Percentiles rank a stretch among this genome's conserved stretches.
phyloP scores from a whole-genome alignment of 495 filamentous ascomycete genomes.

The Penicillium pancosmium region DNA sequence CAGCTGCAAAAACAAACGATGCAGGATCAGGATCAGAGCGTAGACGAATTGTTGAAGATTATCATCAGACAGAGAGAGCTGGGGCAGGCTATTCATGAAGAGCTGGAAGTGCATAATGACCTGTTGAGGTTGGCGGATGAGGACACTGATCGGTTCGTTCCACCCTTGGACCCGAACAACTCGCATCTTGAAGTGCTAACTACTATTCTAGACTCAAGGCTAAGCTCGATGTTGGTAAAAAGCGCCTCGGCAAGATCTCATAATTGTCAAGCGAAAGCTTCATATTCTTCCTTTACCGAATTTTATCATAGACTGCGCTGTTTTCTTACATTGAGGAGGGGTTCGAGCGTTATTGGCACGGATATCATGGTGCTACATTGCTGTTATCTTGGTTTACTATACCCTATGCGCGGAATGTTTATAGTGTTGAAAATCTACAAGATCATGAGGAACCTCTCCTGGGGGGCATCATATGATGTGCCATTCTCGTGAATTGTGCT shows the following conservation, averaged over 20 bases:
- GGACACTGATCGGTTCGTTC: slow-evolving; percentile 65
- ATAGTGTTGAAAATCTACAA: background rate
- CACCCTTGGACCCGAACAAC: background rate
- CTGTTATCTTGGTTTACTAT: slow-evolving; percentile 9
- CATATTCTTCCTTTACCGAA: background rate
- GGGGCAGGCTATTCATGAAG: slow-evolving; percentile 80
- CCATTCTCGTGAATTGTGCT: background rate
- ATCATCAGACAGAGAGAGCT: slow-evolving; percentile 83
- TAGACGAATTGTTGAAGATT: slow-evolving; percentile 74
- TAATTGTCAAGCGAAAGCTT: slow-evolving; percentile 30
- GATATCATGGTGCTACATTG: background rate
- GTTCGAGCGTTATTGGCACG: background rate
- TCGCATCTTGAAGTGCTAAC: slow-evolving; percentile 23
- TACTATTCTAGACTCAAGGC: slow-evolving; percentile 54
- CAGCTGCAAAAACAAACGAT: slow-evolving; percentile 85
- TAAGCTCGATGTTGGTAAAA: slow-evolving; percentile 84
- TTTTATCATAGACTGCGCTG: slow-evolving; percentile 3
- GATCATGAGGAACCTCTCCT: background rate
- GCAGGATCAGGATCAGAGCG: slow-evolving; percentile 79
- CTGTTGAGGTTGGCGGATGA: slow-evolving; percentile 75
- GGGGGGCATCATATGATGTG: background rate
- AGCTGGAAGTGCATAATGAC: slow-evolving; percentile 81
- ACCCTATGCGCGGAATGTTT: slow-evolving; percentile 15
- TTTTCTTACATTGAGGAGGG: background rate
- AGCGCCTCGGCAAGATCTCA: slow-evolving; percentile 75